phyloP scores from a whole-genome alignment of 1,284 basidiomycete species.

The Puccinia polysora region DNA sequence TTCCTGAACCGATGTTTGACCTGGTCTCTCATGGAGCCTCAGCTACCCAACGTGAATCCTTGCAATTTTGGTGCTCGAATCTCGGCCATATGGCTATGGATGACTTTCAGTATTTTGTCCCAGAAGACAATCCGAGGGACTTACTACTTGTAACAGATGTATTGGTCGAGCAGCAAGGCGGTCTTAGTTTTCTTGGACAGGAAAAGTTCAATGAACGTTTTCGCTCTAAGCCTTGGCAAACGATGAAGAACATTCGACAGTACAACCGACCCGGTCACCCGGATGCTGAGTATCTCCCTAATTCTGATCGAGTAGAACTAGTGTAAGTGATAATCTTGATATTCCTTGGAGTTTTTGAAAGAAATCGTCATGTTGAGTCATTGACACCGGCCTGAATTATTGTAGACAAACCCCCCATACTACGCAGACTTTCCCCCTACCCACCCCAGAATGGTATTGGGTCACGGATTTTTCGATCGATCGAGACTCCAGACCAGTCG shows the following conservation, averaged over 20 bases:
- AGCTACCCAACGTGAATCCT: too few species aligned
- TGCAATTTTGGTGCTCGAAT: too few species aligned
- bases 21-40: too few species aligned
- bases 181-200: conserved; percentile 9
- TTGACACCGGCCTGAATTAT: background rate
- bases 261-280: conserved; percentile 25
- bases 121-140: background rate
- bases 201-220: conserved; percentile 21
- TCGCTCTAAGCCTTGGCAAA: conserved; percentile 28
- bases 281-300: conserved; percentile 16
- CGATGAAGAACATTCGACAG: conserved; percentile 22
- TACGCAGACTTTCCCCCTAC: conserved; percentile 25
- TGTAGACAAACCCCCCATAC: conserved; percentile 35
- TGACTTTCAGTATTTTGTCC: background rate
- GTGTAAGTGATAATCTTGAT: conserved; percentile 19
- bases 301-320: background rate
- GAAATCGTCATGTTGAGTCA: background rate
- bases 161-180: conserved; percentile 35
- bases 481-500: conserved; percentile 6
- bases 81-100: background rate
- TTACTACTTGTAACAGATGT: conserved; percentile 16
- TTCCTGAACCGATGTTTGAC: too few species aligned
- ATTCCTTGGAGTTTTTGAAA: background rate
- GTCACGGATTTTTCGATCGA: conserved; percentile 34
- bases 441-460: conserved; percentile 31